These are phyloP conservation scores for Parastagonospora avenae DNA, from an alignment of 2,329 filamentous ascomycete species.

Conservation along the genomic window DNA sequence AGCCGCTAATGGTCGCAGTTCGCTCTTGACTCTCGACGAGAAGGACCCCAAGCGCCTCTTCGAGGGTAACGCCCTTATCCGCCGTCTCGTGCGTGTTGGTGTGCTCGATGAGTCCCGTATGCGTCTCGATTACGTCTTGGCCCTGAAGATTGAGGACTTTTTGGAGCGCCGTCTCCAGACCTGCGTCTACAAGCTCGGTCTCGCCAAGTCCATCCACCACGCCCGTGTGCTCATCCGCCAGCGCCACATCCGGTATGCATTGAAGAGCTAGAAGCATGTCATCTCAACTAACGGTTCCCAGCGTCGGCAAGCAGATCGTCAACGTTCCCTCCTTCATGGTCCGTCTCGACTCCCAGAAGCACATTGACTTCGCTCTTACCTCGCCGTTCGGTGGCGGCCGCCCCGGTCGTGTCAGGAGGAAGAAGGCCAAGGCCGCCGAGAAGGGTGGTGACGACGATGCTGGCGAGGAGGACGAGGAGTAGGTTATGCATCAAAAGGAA, in stretches of 20 bases:
- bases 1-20: slow-evolving; percentile 63
- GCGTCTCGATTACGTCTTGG: slow-evolving; percentile 99
- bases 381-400: slow-evolving; percentile 98
- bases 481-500: slow-evolving; percentile 36
- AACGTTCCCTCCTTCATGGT: slow-evolving; percentile 99
- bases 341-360: slow-evolving; percentile 99
- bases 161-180: slow-evolving; percentile 99
- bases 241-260: slow-evolving; percentile 84
- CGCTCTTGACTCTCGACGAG: slow-evolving; percentile 99
- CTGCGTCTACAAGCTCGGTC: slow-evolving; percentile 99
- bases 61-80: slow-evolving; percentile 99
- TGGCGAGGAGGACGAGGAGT: slow-evolving; percentile 86
- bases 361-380: slow-evolving; percentile 98
- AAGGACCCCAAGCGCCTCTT: slow-evolving; percentile 99
- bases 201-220: slow-evolving; percentile 99
- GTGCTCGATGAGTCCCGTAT: slow-evolving; percentile 99
- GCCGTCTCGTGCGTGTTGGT: slow-evolving; percentile 99
- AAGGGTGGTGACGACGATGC: slow-evolving; percentile 79
- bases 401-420: slow-evolving; percentile 96
- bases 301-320: slow-evolving; percentile 99
- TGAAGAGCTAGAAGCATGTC: background rate
- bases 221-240: slow-evolving; percentile 99
- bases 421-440: slow-evolving; percentile 98
- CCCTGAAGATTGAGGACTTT: slow-evolving; percentile 99
- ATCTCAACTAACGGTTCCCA: slow-evolving; percentile 35